phyloP scores from a whole-genome alignment of 2,329 filamentous ascomycete species.

The Coniochaeta hoffmannii region DNA sequence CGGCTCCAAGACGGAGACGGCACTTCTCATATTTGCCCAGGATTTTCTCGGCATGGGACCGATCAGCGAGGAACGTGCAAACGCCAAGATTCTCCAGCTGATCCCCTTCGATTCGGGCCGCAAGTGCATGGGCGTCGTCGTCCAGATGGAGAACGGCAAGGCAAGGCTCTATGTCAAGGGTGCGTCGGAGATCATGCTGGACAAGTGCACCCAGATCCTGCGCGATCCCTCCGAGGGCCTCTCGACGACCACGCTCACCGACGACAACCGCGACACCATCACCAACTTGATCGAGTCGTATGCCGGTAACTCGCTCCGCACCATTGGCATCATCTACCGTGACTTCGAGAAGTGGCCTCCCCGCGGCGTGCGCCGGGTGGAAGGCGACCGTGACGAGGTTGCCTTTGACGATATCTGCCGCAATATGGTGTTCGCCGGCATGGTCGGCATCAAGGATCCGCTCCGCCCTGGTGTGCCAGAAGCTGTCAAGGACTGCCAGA shows the following conservation, averaged over 20 bases:
- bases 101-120: slow-evolving; percentile 70
- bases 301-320: slow-evolving; percentile 71
- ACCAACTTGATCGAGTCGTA: slow-evolving; percentile 67
- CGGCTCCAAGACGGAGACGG: slow-evolving; percentile 72
- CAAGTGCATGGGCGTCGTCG: slow-evolving; percentile 62
- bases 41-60: slow-evolving; percentile 61
- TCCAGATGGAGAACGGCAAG: slow-evolving; percentile 40
- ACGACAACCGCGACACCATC: slow-evolving; percentile 49
- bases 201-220: slow-evolving; percentile 45
- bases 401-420: slow-evolving; percentile 60
- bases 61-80: slow-evolving; percentile 56
- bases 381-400: slow-evolving; percentile 51
- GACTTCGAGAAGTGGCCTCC: slow-evolving; percentile 86
- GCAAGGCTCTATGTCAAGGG: slow-evolving; percentile 56
- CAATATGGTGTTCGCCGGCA: slow-evolving; percentile 59
- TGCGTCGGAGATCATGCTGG: slow-evolving; percentile 57
- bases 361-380: slow-evolving; percentile 45
- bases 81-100: slow-evolving; percentile 49
- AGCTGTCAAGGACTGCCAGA: slow-evolving; percentile 65
- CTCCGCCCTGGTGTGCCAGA: slow-evolving; percentile 67
- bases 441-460: slow-evolving; percentile 78
- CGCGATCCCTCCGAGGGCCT: slow-evolving; percentile 39
- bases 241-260: slow-evolving; percentile 35
- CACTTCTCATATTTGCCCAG: slow-evolving; percentile 61
- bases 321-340: slow-evolving; percentile 75